Evolutionary conservation across 768 basidiomycete genomes (phyloP).

Genomic region (Artomyces pyxidatus): DNA sequence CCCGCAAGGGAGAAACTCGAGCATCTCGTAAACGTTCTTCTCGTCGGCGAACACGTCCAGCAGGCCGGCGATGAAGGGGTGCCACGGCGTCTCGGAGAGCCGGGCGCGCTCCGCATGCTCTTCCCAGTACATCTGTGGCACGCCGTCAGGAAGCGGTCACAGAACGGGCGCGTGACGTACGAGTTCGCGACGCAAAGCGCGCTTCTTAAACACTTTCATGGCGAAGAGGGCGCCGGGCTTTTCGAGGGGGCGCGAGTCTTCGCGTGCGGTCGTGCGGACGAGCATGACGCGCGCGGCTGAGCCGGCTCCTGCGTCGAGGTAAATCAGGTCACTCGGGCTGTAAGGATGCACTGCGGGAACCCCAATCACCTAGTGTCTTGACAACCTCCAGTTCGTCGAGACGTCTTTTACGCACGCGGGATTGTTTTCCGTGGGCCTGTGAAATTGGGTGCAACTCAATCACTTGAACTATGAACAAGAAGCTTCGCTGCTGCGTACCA

Average conservation of each 20-base stretch:
- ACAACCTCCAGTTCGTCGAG: slow-evolving; percentile 1
- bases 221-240: slow-evolving; percentile 34
- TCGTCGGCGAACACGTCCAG: slow-evolving; percentile 38
- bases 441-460: no score
- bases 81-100: slow-evolving; percentile 41
- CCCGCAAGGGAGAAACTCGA: slow-evolving; percentile 42
- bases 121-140: not conserved
- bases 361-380: slow-evolving; percentile 2
- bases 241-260: slow-evolving; percentile 25
- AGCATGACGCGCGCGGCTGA: not conserved
- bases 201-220: slow-evolving; percentile 36
- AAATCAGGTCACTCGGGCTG: not conserved
- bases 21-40: slow-evolving; percentile 39
- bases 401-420: no score
- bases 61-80: slow-evolving; percentile 42
- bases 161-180: no score
- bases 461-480: no score
- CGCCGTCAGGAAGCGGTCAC: no score
- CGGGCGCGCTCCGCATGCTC: slow-evolving; percentile 31
- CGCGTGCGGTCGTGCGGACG: not conserved
- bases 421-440: no score
- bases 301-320: not conserved
- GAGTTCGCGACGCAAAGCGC: slow-evolving; percentile 23
- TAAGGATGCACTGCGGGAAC: not conserved
- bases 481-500: no score